Conservation (phyloP, 2,329 filamentous ascomycete genomes). For the Apiospora phragmitis region DNA sequence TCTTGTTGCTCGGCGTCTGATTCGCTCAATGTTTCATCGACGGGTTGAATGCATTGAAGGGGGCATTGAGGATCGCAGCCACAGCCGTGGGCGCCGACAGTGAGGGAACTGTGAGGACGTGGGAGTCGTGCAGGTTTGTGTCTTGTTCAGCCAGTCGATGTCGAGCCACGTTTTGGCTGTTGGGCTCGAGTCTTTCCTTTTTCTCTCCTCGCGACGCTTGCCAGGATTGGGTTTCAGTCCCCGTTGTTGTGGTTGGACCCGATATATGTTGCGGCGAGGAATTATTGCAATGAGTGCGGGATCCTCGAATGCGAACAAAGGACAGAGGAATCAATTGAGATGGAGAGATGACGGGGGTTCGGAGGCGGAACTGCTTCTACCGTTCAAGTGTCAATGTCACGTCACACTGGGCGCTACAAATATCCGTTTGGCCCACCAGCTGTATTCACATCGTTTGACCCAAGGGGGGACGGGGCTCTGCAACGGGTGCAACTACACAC, state of each 20-base stretch:
- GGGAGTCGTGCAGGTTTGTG: not conserved
- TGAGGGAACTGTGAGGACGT: not conserved
- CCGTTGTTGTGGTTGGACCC: constrained; percentile 5
- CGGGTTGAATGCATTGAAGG: constrained; percentile 20
- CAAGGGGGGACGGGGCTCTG: not conserved
- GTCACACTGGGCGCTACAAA: constrained; percentile 5
- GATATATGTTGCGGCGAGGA: not conserved
- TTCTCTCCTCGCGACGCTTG: not conserved
- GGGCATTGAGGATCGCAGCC: constrained; percentile 6
- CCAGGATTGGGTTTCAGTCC: not conserved
- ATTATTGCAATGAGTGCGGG: not conserved
- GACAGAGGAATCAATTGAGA: constrained; percentile 1
- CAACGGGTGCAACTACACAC: not conserved
- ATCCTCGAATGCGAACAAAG: not conserved
- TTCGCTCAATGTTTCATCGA: constrained; percentile 26
- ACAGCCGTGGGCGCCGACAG: not conserved
- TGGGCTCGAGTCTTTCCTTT: not conserved
- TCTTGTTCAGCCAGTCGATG: not conserved
- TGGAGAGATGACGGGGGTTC: not conserved
- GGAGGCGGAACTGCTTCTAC: not conserved
- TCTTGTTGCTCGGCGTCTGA: constrained; percentile 22
- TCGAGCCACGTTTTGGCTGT: constrained; percentile 1
- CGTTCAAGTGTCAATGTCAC: constrained; percentile 5
- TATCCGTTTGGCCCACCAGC: constrained; percentile 5
- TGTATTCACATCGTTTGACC: not conserved